Evolutionary conservation across 2,329 filamentous ascomycete species (phyloP), one percentile per base, ranked within the genome.

Genomic region (Colletotrichum sidae): DNA sequence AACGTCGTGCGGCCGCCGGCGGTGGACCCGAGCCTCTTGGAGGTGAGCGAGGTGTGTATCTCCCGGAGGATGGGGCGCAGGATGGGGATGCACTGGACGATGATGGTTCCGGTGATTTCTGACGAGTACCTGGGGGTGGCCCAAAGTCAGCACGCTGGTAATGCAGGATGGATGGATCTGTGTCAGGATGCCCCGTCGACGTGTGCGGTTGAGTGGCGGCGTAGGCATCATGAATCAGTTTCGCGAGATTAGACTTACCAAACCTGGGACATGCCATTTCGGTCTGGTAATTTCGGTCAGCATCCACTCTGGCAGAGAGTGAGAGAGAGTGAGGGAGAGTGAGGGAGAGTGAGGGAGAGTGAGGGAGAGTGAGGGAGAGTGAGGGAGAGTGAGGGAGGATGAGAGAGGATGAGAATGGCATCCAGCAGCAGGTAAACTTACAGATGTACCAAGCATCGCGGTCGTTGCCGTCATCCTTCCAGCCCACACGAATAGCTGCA

Each of bases 51-150:
- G 25, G 63, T 67, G 51, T 68, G 67, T 41, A 68, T 68, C 13
- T 68, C 67, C 17, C 67, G 64, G 45, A 86, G 67, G 17, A 86
- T 77, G 0, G 83, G 81, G 9, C 84, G 79, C 8, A 86, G 70
- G 13, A 86, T 80, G 2, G 84, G 84, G 3, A 86, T 81, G 65
- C 82, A 86, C 68, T 85, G 83, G 4, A 85, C 84, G 47, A 86
- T 84, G 68, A 86, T 84, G 34, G 84, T 86, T 57, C 83, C 83
- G 8, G 81, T 78, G 57, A 85, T 76, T 72, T 86, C 84, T 13
- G 83, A 83, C 0, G 81, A 84, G 72, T 84, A 80, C 74, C 75
- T 73, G 41, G 42, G n/a, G 42, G 12, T 6, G 11, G 55, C 35
- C 44, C 11, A 51, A 57, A 57, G 12, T 53, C 35, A 58, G 56